A percentile compares a stretch with the other conserved stretches of the same genome.
Evolutionary conservation across 768 basidiomycete species (phyloP).

Genomic region (Gymnopilus dilepis): DNA sequence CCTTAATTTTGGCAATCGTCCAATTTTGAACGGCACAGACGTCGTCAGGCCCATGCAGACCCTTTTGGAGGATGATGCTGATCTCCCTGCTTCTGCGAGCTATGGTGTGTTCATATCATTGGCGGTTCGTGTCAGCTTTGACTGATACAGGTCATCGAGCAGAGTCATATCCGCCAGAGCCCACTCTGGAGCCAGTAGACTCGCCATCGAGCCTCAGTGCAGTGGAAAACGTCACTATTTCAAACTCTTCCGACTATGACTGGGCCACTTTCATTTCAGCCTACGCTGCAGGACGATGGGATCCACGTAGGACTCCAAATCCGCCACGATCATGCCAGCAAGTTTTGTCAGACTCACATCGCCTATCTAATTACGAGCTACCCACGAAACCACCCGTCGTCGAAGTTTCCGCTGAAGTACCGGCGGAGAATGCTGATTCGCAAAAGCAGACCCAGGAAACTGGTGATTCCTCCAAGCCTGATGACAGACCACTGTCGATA

Average conservation of each 20-base stretch:
- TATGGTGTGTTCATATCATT: constrained; percentile 4
- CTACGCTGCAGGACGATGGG: constrained; percentile 81
- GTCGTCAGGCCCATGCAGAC: constrained; percentile 15
- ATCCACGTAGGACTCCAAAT: constrained; percentile 72
- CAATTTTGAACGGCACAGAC: background rate
- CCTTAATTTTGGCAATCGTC: background rate
- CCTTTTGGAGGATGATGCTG: constrained; percentile 18
- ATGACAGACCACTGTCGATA: constrained; percentile 14
- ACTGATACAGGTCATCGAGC: background rate
- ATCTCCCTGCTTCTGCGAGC: background rate
- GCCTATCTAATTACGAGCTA: constrained; percentile 32
- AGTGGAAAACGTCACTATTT: constrained; percentile 14
- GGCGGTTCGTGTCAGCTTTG: background rate
- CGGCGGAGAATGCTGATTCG: constrained; percentile 11
- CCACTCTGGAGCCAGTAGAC: background rate
- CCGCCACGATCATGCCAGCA: constrained; percentile 46
- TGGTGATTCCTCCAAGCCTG: background rate
- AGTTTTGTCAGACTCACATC: constrained; percentile 17
- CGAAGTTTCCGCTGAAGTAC: constrained; percentile 9
- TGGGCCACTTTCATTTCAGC: constrained; percentile 82
- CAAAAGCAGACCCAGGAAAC: constrained; percentile 1
- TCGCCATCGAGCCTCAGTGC: background rate
- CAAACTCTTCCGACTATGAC: constrained; percentile 45
- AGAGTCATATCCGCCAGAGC: constrained; percentile 1
- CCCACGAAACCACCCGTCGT: constrained; percentile 23